Conservation (phyloP, 352 stramenopile genomes). For the Plasmopara muralis region DNA sequence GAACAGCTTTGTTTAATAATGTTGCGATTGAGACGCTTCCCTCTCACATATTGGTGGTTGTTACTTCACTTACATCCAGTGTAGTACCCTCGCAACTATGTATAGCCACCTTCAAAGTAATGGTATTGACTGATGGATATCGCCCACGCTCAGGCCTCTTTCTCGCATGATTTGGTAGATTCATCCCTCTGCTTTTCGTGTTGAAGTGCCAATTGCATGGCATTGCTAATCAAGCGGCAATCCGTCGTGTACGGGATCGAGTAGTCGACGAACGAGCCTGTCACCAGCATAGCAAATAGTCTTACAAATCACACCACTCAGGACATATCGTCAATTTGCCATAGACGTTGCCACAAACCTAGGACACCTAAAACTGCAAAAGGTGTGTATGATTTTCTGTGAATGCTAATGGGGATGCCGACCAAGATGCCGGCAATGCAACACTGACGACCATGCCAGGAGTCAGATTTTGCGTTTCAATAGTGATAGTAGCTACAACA, state of each 20-base stretch:
- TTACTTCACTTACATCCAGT: too few species aligned
- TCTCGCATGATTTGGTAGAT: background rate
- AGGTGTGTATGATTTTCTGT: constrained; percentile 72
- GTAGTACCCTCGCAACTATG: too few species aligned
- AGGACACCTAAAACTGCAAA: constrained; percentile 74
- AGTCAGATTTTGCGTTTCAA: background rate
- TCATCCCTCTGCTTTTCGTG: constrained; percentile 43
- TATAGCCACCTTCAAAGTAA: too few species aligned
- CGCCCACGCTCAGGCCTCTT: background rate
- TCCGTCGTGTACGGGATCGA: constrained; percentile 78
- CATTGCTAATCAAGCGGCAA: constrained; percentile 74
- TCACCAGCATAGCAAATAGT: constrained; percentile 1
- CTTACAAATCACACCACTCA: background rate
- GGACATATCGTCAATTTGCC: background rate
- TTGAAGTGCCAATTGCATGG: constrained; percentile 62
- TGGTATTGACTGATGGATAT: background rate
- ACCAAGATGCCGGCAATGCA: constrained; percentile 75
- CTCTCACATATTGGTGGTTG: too few species aligned
- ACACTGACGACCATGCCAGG: constrained; percentile 28
- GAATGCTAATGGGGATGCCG: constrained; percentile 79
- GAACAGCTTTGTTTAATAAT: too few species aligned
- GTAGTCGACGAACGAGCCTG: constrained; percentile 82
- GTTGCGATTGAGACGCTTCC: too few species aligned
- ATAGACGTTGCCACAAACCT: constrained; percentile 44
- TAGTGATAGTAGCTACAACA: background rate